Evolutionary conservation across 768 basidiomycete genomes (phyloP), one percentile per base, ranked within the genome.

Genomic region (Udeniomyces megalosporus): DNA sequence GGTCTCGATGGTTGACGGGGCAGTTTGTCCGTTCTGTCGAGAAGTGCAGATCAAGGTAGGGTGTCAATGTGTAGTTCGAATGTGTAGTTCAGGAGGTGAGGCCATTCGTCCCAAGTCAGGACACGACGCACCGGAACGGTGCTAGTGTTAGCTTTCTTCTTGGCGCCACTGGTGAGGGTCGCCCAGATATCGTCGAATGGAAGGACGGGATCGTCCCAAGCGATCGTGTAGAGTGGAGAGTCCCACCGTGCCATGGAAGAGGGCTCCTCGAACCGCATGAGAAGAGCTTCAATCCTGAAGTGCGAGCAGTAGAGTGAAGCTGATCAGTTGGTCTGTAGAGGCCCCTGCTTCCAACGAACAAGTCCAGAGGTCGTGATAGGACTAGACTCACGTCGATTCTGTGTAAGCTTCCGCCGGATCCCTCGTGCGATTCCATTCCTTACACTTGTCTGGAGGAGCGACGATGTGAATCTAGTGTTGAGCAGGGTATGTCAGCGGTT

Each of bases 161-260:
- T 78, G 61, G 76, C 77, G 3, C 88, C 88, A 61, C 79, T 84
- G 4, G 84, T 88, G 38, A 92, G 75, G 0, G 87, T 84, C 17
- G 82, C 78, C 84, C 86, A 95, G 26, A 99, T 85, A 17, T 80
- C 79, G 8, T 82, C 77, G 45, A 66, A 60, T 2, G 58, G 58
- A 42, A 34, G 47, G 17, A 17, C 15, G 17, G 80, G 76, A 64
- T 90, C 88, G 31, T 80, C 78, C 80, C 84, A 88, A 4, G 83
- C 75, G 1, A 95, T 75, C 1, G 87, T 89, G 72, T 95, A 87
- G 46, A 97, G 79, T 0, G 95, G 93, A 0, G 93, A 87, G 73
- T 99, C 93, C 93, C 93, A 99, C 53, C 93, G 82, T n/a, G 88
- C 92, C 85, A 92, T 92, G 4, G 91, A 92, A 0, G 88, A 91